These are phyloP conservation scores for Coemansia sp. DNA, from an alignment of 192 early-diverging fungal species.

Conservation along the genomic window DNA sequence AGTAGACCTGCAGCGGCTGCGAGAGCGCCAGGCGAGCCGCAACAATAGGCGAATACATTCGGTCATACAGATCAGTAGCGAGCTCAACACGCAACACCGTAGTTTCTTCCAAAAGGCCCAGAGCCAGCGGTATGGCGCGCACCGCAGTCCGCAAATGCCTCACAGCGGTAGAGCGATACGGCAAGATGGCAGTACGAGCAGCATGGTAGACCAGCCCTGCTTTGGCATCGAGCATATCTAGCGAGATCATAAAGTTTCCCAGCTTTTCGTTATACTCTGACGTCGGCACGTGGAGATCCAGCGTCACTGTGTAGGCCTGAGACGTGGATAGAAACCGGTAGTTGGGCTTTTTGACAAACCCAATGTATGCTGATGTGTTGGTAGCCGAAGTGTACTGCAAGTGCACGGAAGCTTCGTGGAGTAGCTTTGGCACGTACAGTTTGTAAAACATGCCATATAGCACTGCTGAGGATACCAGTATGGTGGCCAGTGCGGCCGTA, in stretches of 20 bases:
- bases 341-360: constrained; percentile 28
- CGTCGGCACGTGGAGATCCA: constrained; percentile 62
- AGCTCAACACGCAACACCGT: constrained; percentile 53
- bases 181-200: constrained; percentile 55
- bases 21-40: constrained; percentile 54
- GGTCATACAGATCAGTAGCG: constrained; percentile 57
- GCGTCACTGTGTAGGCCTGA: constrained; percentile 61
- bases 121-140: constrained; percentile 50
- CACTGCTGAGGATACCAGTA: constrained; percentile 24
- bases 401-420: constrained; percentile 57
- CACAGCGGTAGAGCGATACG: constrained; percentile 26
- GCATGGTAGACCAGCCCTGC: constrained; percentile 34
- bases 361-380: constrained; percentile 27
- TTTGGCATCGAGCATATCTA: constrained; percentile 51
- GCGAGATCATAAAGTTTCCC: constrained; percentile 68
- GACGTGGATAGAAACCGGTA: constrained; percentile 48
- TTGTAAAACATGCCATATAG: constrained; percentile 62
- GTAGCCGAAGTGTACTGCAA: constrained; percentile 45
- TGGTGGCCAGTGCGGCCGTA: constrained; percentile 6
- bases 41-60: constrained; percentile 50
- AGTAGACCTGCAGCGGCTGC: constrained; percentile 59
- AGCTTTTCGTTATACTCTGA: constrained; percentile 59
- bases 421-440: constrained; percentile 62
- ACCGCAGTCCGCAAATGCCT: constrained; percentile 15
- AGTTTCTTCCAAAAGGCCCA: constrained; percentile 50